Base-by-base conservation (phyloP, 2,329 filamentous ascomycete species). In the Blumeriella jaapii region DNA sequence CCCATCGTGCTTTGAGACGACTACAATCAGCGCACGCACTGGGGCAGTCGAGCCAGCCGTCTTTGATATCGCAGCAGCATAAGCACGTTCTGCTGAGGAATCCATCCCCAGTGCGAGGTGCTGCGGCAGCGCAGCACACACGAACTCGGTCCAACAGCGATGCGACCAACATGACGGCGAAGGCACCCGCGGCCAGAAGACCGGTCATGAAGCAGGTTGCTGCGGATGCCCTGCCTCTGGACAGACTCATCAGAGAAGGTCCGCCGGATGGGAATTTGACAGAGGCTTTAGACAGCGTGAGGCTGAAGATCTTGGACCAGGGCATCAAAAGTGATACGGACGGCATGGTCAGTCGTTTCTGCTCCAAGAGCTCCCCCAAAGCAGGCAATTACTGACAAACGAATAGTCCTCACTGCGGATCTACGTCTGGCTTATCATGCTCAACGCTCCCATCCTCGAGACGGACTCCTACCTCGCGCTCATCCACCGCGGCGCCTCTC, bases 351-450 rank as follows among this genome's bases (percentile, higher is more conserved):
- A n/a, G n/a, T n/a, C n/a, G n/a, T n/a, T n/a, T n/a, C n/a, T n/a
- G n/a, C n/a, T n/a, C n/a, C n/a, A n/a, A n/a, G n/a, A n/a, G n/a
- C n/a, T n/a, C n/a, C n/a, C n/a, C n/a, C n/a, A n/a, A n/a, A n/a
- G n/a, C n/a, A n/a, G n/a, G n/a, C n/a, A n/a, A n/a, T n/a, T n/a
- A n/a, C n/a, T n/a, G n/a, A n/a, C n/a, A 22, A 22, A 22, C 6
- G 12, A 24, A 4, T 29, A 94, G 89, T 98, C 91, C 13, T 80
- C 86, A 29, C 67, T 91, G 44, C 80, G 91, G 52, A 93, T 96
- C 56, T 96, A 98, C 59, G 75, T 93, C 46, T 98, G 91, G 91
- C 72, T 96, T 25, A 83, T 94, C 48, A 74, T 98, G 9, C 79
- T 98, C 50, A 83, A 94, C 55, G 79, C 87, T 19, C 78, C 85